A percentile compares a stretch with the other conserved stretches of the same genome.
These are phyloP conservation scores for Elongisporangium anandrum DNA, from an alignment of 352 stramenopile genomes.

Conservation along the genomic window DNA sequence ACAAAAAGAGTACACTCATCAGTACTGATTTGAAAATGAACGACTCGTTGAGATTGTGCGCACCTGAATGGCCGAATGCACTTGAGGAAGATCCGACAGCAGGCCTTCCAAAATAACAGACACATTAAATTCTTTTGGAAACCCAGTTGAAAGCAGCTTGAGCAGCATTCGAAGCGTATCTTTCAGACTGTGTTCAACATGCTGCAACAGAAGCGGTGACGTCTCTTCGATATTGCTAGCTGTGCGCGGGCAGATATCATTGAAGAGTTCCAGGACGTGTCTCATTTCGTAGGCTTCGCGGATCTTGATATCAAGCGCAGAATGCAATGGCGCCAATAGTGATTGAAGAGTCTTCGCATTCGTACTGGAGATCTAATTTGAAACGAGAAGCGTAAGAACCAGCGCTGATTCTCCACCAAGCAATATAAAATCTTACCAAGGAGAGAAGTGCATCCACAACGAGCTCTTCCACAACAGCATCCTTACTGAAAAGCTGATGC, in stretches of 20 bases:
- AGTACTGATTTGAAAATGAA: neutral
- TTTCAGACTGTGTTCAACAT: conserved; percentile 76
- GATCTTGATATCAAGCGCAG: conserved; percentile 65
- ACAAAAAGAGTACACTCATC: conserved; percentile 1
- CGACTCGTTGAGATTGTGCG: neutral
- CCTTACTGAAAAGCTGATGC: conserved; percentile 62
- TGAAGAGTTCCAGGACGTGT: conserved; percentile 68
- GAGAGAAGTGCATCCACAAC: conserved; percentile 58
- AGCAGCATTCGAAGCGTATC: conserved; percentile 67
- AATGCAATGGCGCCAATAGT: conserved; percentile 54
- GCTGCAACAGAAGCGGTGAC: conserved; percentile 65
- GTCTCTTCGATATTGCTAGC: conserved; percentile 72
- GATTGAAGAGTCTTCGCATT: conserved; percentile 55
- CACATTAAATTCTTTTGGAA: conserved; percentile 81
- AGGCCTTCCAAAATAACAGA: conserved; percentile 77
- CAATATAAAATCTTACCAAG: conserved; percentile 30
- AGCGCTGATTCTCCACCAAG: neutral
- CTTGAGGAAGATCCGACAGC: conserved; percentile 63
- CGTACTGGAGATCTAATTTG: conserved; percentile 35
- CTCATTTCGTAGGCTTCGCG: conserved; percentile 70
- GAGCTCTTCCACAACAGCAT: conserved; percentile 61
- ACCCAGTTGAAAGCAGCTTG: conserved; percentile 76
- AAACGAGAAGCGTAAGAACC: neutral
- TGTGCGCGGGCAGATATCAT: conserved; percentile 66
- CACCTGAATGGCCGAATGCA: conserved; percentile 76